These are phyloP conservation scores for Syzygium aqueum DNA, from an alignment of 345 rosid species.

Conservation along the genomic window DNA sequence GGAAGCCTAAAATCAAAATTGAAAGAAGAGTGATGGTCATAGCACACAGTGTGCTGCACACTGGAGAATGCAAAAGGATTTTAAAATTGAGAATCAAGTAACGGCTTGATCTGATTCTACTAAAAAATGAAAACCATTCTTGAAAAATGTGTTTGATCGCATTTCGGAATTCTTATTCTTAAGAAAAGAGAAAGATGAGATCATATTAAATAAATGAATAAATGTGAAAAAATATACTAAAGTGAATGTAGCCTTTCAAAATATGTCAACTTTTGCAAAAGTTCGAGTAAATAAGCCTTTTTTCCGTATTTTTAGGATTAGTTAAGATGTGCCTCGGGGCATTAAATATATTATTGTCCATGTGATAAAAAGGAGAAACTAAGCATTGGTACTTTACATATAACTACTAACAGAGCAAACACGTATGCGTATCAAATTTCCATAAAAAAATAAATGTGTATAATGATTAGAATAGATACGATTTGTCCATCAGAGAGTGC, in stretches of 20 bases:
- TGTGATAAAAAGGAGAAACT: background rate
- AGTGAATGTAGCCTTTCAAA: background rate
- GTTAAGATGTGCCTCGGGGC: background rate
- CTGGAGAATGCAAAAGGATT: background rate
- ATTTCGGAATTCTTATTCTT: background rate
- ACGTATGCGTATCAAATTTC: background rate
- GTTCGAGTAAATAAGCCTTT: background rate
- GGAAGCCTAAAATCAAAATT: background rate
- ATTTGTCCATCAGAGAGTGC: background rate
- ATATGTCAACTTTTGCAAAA: background rate
- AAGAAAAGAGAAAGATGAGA: background rate
- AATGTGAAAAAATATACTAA: background rate
- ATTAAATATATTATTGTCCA: background rate
- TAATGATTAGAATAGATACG: background rate
- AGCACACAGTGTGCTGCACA: background rate
- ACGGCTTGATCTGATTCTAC: background rate
- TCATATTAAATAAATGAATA: background rate
- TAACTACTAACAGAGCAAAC: background rate
- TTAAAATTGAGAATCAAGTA: background rate
- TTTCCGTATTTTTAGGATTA: background rate
- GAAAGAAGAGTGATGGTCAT: background rate
- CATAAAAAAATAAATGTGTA: background rate
- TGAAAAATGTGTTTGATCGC: background rate
- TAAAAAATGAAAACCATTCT: background rate
- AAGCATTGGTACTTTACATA: background rate